Evolutionary conservation across 495 filamentous ascomycete genomes (phyloP), one percentile per base, ranked within the genome.

Genomic region (Annulohypoxylon stygium): DNA sequence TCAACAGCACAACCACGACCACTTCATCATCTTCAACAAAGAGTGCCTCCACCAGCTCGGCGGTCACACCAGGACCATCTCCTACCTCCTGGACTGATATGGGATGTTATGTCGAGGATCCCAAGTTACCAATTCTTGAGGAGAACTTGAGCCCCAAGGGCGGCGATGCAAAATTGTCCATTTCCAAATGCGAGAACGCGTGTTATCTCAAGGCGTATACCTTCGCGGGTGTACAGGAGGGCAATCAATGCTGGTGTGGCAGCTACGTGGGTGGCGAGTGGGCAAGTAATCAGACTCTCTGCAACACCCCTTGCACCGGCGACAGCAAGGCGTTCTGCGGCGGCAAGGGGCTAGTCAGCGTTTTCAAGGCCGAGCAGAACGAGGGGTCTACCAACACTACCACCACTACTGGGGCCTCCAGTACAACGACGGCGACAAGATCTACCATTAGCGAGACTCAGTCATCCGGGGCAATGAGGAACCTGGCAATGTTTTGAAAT

Each of bases 171-270:
- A 25, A 23, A 7, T 23, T 53, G 11, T 14, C 50, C 30, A 33
- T 53, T 14, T 25, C 25, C 11, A 53, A 53, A 30, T 53, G 50
- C 11, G 50, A 53, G 50, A 33, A 53, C 25, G 50, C 50, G 50
- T 53, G 50, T 25, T 53, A 53, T 53, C 50, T 53, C 50, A 53
- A 53, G 50, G 50, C 50, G 25, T 53, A 53, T 23, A 20, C 3
- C 10, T 53, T 53, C 11, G 50, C 50, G 23, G 50, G 50, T 20
- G 25, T 53, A 20, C 50, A 53, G 25, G 50, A 33, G 50, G 50
- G 50, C 2, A 53, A 53, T 25, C 50, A 53, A 10, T 53, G 50
- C 50, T 53, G 50, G 50, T 53, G 50, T 25, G 50, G 50, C 4
- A 33, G 25, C 50, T 53, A 53, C 50, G 50, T 53, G 25, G 50